Evolutionary conservation across 257 asterid genomes (phyloP).

Genomic region (Solanum clarkiae): DNA sequence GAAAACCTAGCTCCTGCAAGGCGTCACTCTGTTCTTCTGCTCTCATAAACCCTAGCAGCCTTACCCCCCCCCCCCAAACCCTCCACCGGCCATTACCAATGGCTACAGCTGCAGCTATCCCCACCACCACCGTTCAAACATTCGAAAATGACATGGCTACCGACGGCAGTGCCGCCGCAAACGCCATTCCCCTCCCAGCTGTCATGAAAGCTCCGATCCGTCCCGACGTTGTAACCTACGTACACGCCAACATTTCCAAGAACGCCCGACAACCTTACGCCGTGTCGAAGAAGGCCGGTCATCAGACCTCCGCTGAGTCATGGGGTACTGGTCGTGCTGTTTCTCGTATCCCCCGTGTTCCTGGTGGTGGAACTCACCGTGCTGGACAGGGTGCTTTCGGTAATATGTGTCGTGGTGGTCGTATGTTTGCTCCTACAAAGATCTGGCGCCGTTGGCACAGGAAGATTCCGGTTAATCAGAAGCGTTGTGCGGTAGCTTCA

Average conservation of each 20-base stretch:
- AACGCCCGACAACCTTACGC: conserved; percentile 69
- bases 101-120: conserved; percentile 70
- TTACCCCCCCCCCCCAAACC: too few relatives aligned
- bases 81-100: neutral
- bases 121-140: conserved; percentile 44
- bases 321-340: conserved; percentile 98
- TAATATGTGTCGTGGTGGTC: conserved; percentile 89
- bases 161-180: conserved; percentile 9
- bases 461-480: conserved; percentile 49
- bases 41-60: neutral
- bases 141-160: conserved; percentile 61
- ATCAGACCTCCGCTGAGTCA: conserved; percentile 89
- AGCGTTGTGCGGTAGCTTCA: conserved; percentile 60
- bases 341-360: conserved; percentile 86
- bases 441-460: conserved; percentile 82
- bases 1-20: conserved; percentile 17
- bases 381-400: conserved; percentile 92
- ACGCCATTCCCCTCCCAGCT: conserved; percentile 40
- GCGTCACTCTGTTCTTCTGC: neutral
- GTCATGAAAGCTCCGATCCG: conserved; percentile 71
- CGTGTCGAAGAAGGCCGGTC: conserved; percentile 68
- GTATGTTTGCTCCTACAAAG: conserved; percentile 83
- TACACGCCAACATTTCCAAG: conserved; percentile 51
- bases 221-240: conserved; percentile 46
- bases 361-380: conserved; percentile 96